Percentiles rank a stretch among this genome's conserved stretches.
These are phyloP conservation scores for Carallia brachiata DNA, from an alignment of 345 rosid species.

Conservation along the genomic window DNA sequence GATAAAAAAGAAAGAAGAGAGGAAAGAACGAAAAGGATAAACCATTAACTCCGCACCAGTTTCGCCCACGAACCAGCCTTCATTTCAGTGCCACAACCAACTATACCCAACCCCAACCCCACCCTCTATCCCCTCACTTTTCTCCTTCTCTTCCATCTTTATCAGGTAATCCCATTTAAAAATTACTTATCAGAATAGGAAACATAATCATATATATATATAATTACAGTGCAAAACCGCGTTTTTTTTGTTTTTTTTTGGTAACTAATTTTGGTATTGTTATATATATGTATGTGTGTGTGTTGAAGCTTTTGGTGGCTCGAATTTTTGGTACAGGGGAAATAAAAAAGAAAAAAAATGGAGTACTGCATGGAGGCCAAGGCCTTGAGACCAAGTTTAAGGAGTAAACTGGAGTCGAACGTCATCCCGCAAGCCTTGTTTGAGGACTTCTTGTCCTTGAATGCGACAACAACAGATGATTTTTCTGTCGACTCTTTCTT, in stretches of 20 bases:
- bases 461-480: slow-evolving; percentile 38
- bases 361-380: slow-evolving; percentile 54
- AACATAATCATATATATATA: not conserved
- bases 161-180: slow-evolving; percentile 22
- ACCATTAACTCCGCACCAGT: slow-evolving; percentile 47
- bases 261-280: not conserved
- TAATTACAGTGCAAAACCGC: too few species aligned
- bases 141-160: not conserved
- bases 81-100: slow-evolving; percentile 35
- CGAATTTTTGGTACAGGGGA: not conserved
- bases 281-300: not conserved
- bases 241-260: too few species aligned
- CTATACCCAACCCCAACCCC: not conserved
- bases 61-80: slow-evolving; percentile 43
- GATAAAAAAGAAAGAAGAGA: not conserved
- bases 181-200: not conserved
- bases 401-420: slow-evolving; percentile 38
- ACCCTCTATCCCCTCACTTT: slow-evolving; percentile 7
- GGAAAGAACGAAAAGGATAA: slow-evolving; percentile 19
- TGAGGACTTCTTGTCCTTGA: slow-evolving; percentile 35
- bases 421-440: slow-evolving; percentile 29
- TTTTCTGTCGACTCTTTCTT: slow-evolving; percentile 71
- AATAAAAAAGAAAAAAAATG: slow-evolving; percentile 12
- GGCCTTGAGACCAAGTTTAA: slow-evolving; percentile 57
- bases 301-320: not conserved